Evolutionary conservation across 495 filamentous ascomycete genomes (phyloP).

Genomic region (Durotheca rogersii): DNA sequence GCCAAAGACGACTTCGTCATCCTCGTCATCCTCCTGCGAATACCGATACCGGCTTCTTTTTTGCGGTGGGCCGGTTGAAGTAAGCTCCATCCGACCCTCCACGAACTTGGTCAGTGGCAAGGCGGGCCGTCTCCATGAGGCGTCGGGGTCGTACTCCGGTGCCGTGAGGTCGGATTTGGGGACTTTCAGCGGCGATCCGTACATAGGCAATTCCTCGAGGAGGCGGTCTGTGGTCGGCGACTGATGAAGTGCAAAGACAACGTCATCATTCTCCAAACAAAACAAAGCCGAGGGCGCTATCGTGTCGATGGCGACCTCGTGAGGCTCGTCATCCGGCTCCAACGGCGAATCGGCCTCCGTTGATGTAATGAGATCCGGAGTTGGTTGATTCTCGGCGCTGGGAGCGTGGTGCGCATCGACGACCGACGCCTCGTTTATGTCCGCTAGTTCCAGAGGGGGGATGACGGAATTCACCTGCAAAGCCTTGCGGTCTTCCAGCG

Average conservation of each 20-base stretch:
- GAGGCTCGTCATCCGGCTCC: constrained; percentile 49
- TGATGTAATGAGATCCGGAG: constrained; percentile 71
- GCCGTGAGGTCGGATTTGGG: constrained; percentile 56
- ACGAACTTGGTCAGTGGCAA: constrained; percentile 86
- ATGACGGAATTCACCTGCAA: constrained; percentile 65
- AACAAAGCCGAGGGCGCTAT: constrained; percentile 77
- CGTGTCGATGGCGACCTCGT: constrained; percentile 45
- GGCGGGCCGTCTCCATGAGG: constrained; percentile 71
- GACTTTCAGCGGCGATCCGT: constrained; percentile 62
- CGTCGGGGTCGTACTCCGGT: constrained; percentile 62
- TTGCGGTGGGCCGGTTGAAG: constrained; percentile 62
- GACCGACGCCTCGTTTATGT: constrained; percentile 33
- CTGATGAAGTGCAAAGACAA: constrained; percentile 73
- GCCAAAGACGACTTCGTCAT: constrained; percentile 53
- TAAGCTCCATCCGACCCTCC: constrained; percentile 73
- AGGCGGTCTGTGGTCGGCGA: constrained; percentile 77
- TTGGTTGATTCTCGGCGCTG: constrained; percentile 49
- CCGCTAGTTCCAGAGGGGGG: constrained; percentile 31
- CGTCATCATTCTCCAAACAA: constrained; percentile 75
- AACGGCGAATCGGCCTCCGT: constrained; percentile 51
- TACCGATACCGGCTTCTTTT: constrained; percentile 83
- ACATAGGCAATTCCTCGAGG: constrained; percentile 81
- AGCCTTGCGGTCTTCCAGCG: constrained; percentile 57
- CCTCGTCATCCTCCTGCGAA: constrained; percentile 63
- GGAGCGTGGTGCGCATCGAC: constrained; percentile 29